Base-by-base conservation (phyloP, 352 stramenopile genomes). In the Phytopythium helicoides region DNA sequence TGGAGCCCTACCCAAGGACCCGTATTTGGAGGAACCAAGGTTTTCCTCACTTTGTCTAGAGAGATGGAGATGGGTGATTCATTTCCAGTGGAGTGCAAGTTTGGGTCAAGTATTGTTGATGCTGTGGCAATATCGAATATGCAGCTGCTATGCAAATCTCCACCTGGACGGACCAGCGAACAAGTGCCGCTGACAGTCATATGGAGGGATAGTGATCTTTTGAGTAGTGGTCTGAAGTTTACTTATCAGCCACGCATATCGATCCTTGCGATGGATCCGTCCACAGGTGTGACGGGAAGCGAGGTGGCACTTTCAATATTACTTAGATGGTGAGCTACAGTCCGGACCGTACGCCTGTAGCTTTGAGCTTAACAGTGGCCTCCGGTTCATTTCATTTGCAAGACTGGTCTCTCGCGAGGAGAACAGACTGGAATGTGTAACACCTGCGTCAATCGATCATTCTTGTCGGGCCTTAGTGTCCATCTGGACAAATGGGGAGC, bases 401-500 rank as follows among this genome's bases (percentile, higher is more conserved):
- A 26, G 39, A 9, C 12, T 51, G 1, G 48, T 28, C 1, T 58
- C 49, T 8, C 41, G 26, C 0, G 59, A 50, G 26, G 53, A 57
- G 11, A 47, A 19, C 12, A 22, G 25, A 23, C 47, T 62, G n/a
- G 16, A 37, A 22, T 60, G 42, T 38, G 47, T 31, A 8, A 37
- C 46, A 35, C 36, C 49, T 18, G 6, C 36, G 40, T 28, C 4
- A 0, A 40, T 65, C 15, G 16, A 51, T 14, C 3, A n/a, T 19
- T 51, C 56, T 0, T 31, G 25, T 1, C 55, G 51, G n/a, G 22
- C 70, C 7, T 15, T 52, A 8, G 39, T 81, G 10, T 69, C 64
- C 1, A 40, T 78, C 15, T 81, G 59, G 61, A 46, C 65, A 28
- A 69, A 73, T 21, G 62, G 65, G 9, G 62, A 73, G 38, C 51